Conservation (phyloP, 768 basidiomycete genomes). For the Tremella yokohamensis region DNA sequence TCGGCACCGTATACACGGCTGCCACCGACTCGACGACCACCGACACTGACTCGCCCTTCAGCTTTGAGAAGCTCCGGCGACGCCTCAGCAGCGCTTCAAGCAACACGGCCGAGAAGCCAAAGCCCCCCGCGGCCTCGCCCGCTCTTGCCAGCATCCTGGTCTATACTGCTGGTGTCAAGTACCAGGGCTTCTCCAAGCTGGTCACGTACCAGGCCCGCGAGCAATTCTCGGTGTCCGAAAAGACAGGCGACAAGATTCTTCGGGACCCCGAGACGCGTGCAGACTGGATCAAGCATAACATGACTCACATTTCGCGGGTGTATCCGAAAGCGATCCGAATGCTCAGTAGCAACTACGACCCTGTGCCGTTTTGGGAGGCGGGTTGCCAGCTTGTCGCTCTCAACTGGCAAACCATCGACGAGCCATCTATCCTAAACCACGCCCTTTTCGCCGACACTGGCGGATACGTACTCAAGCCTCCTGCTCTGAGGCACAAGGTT, state of each 20-base stretch:
- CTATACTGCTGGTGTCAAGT: constrained; percentile 94
- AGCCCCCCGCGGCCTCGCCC: constrained; percentile 56
- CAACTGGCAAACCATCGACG: constrained; percentile 95
- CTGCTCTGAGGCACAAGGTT: constrained; percentile 62
- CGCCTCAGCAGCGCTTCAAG: constrained; percentile 24
- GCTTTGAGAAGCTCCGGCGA: constrained; percentile 25
- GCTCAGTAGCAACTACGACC: constrained; percentile 79
- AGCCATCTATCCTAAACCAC: constrained; percentile 86
- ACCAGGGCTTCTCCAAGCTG: constrained; percentile 81
- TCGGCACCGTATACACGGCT: not conserved
- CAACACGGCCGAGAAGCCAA: constrained; percentile 8
- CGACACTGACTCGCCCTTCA: constrained; percentile 33
- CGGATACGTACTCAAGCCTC: constrained; percentile 88
- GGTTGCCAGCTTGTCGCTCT: constrained; percentile 87
- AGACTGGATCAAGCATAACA: constrained; percentile 76
- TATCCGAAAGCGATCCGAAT: constrained; percentile 83
- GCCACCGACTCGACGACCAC: constrained; percentile 30
- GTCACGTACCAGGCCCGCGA: constrained; percentile 80
- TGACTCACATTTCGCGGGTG: constrained; percentile 73
- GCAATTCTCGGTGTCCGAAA: constrained; percentile 89
- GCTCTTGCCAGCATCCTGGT: constrained; percentile 72
- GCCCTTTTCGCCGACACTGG: constrained; percentile 94
- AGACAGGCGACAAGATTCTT: constrained; percentile 69
- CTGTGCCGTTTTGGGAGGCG: constrained; percentile 81
- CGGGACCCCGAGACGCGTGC: constrained; percentile 53